These are phyloP conservation scores for Hyphopichia wangnamkhiaoensis DNA, from an alignment of 1,139 yeast genomes.

Conservation along the genomic window DNA sequence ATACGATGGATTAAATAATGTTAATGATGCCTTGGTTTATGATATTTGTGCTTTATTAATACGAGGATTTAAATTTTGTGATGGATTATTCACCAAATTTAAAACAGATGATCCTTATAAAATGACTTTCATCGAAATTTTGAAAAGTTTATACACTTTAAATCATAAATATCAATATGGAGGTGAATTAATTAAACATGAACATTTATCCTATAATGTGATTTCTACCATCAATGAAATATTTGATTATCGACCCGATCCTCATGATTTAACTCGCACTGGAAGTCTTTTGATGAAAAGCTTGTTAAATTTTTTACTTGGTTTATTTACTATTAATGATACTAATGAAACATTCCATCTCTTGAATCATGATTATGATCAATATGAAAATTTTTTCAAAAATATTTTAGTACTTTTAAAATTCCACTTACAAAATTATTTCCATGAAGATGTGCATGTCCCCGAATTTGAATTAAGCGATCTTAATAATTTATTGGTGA, in stretches of 20 bases:
- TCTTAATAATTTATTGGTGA: constrained; percentile 11
- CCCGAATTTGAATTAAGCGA: constrained; percentile 12
- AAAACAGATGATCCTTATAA: constrained; percentile 8
- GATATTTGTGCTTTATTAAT: constrained; percentile 5
- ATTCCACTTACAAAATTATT: constrained; percentile 8
- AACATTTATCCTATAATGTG: constrained; percentile 5
- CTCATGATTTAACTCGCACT: background rate
- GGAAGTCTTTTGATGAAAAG: constrained; percentile 15
- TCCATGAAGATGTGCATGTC: background rate
- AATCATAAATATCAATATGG: constrained; percentile 22
- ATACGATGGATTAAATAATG: constrained; percentile 20
- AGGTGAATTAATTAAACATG: constrained; percentile 7
- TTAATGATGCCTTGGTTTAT: constrained; percentile 3
- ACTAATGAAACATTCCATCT: background rate
- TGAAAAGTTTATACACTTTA: constrained; percentile 28
- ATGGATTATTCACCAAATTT: constrained; percentile 4
- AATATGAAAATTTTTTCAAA: constrained; percentile 8
- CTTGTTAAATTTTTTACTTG: constrained; percentile 18
- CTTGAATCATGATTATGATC: background rate
- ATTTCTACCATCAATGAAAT: constrained; percentile 5
- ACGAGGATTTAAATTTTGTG: constrained; percentile 7
- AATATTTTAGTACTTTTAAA: constrained; percentile 9
- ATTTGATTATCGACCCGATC: constrained; percentile 1
- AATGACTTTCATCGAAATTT: constrained; percentile 24
- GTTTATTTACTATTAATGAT: constrained; percentile 13